phyloP scores from a whole-genome alignment of 148 eudicot genomes.

The Spergularia bocconei region DNA sequence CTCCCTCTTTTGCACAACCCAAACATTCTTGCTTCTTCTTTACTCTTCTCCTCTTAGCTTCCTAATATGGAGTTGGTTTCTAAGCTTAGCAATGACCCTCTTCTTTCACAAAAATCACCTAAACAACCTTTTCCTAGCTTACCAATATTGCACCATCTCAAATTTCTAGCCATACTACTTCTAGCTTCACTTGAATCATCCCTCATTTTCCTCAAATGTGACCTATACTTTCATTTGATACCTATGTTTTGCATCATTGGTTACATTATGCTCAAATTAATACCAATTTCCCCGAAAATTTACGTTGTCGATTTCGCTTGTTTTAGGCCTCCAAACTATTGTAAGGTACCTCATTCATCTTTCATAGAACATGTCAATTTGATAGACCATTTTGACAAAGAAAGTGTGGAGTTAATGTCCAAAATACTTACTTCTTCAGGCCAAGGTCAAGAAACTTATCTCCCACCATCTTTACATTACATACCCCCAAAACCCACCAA shows the following conservation, averaged over 20 bases:
- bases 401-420: conserved; percentile 52
- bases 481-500: conserved; percentile 60
- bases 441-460: conserved; percentile 54
- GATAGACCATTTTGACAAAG: conserved; percentile 32
- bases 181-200: conserved; percentile 33
- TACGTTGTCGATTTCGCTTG: conserved; percentile 75
- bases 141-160: conserved; percentile 29
- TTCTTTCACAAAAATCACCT: conserved; percentile 6
- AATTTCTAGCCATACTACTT: conserved; percentile 24
- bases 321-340: conserved; percentile 53
- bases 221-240: conserved; percentile 32
- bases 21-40: background rate
- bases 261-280: conserved; percentile 6
- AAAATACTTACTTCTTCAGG: conserved; percentile 58
- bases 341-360: conserved; percentile 51
- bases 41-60: too few species aligned
- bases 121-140: conserved; percentile 1
- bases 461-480: conserved; percentile 65
- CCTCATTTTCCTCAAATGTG: conserved; percentile 32
- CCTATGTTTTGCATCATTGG: conserved; percentile 21
- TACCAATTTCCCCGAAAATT: conserved; percentile 29
- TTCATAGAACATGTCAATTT: conserved; percentile 46
- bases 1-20: background rate
- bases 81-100: conserved; percentile 23
- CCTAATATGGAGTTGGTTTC: conserved; percentile 30